Evolutionary conservation across 176 grass and related monocot species (phyloP), one percentile per base, ranked within the genome.

Genomic region (Microstegium vimineum): DNA sequence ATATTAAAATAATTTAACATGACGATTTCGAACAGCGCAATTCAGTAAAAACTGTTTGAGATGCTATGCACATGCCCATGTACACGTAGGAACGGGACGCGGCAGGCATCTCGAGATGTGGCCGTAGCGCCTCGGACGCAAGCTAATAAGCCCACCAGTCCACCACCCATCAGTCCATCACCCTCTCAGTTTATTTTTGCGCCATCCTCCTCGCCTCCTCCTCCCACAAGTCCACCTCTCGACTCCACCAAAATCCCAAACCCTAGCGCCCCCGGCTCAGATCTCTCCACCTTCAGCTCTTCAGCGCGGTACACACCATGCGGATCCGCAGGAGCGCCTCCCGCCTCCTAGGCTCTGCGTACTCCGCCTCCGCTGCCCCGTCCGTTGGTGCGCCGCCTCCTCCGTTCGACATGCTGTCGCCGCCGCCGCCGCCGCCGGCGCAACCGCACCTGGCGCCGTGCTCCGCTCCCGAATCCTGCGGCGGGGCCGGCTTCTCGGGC

Each of bases 281-380:
- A 91, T 89, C 81, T 30, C 77, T 7, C n/a, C 15, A 4, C 42
- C 61, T 63, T 1, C 61, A 31, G 60, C 60, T 11, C 5, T 49
- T 0, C 6, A 0, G 15, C 20, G 8, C 17, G 0, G 12, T 6
- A 23, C 3, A 8, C 2, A 27, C 49, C 84, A 93, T 83, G 91
- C 79, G 74, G 79, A 90, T 93, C 78, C 74, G 75, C 30, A 88
- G n/a, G 85, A 83, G 30, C 64, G 69, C 88, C 51, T 66, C 79
- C 25, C 86, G 76, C 78, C 54, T 88, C 10, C 79, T 90, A 10
- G 79, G 62, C 78, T 75, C 81, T 6, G 43, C 75, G 15, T 73
- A 65, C 22, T 9, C 6, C 22, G 30, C 17, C 17, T 11, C 13
- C 32, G 3, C n/a, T 36, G 54, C 40, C 23, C 2, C 14, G 22